phyloP scores from a whole-genome alignment of 176 grass and related monocot species.

The Aegilops bicornis region DNA sequence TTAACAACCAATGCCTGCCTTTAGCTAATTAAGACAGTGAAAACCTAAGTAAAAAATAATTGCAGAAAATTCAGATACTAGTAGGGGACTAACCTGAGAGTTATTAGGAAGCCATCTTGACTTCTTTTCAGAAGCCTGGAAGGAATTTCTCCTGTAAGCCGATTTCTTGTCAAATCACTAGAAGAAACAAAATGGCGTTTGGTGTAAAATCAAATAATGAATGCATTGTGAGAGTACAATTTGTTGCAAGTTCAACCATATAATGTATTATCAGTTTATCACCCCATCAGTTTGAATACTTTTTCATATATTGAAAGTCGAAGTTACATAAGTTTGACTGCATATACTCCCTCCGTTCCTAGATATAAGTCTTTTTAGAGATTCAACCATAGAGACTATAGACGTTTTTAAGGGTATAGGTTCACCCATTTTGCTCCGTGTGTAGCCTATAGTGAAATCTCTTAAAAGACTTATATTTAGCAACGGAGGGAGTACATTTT shows the following conservation, averaged over 20 bases:
- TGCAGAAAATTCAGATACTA: not conserved
- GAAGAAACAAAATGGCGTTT: not conserved
- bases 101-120: constrained; percentile 42
- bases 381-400: no score
- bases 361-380: no score
- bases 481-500: no score
- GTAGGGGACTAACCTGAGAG: constrained; percentile 12
- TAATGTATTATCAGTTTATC: no score
- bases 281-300: no score
- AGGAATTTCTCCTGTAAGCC: constrained; percentile 44
- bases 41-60: not conserved
- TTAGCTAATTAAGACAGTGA: not conserved
- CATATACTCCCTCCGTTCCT: no score
- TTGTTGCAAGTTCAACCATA: not conserved
- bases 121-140: constrained; percentile 36
- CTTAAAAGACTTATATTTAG: no score
- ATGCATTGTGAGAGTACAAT: not conserved
- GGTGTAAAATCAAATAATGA: not conserved
- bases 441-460: no score
- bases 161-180: constrained; percentile 55
- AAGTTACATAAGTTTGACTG: no score
- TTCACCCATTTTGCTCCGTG: no score
- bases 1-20: not conserved
- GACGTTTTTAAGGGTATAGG: no score
- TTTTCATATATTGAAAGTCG: no score